phyloP scores from a whole-genome alignment of 768 basidiomycete species.

The Lactifluus piperatus region DNA sequence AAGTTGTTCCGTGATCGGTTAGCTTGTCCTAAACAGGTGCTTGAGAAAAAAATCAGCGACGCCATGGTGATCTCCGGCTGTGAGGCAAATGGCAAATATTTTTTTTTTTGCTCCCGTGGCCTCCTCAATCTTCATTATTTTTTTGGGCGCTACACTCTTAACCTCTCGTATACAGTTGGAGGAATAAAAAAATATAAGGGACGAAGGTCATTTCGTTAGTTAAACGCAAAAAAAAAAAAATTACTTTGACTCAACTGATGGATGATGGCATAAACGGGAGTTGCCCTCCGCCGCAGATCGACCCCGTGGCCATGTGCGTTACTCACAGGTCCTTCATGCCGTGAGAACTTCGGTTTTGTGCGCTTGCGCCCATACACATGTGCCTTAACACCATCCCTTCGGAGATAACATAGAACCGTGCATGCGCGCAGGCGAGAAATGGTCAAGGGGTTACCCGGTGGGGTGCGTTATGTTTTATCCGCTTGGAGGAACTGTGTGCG shows the following conservation, averaged over 20 bases:
- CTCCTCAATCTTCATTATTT: neutral
- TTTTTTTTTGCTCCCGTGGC: slow-evolving; percentile 6
- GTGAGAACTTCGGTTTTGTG: neutral
- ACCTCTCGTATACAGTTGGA: neutral
- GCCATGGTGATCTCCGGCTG: neutral
- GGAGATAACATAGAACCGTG: neutral
- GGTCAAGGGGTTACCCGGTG: neutral
- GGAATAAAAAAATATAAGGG: neutral
- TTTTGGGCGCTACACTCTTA: neutral
- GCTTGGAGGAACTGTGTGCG: neutral
- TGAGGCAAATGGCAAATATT: neutral
- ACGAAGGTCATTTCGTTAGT: neutral
- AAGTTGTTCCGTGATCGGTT: neutral
- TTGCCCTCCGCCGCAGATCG: neutral
- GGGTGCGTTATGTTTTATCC: neutral
- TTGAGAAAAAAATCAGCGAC: neutral
- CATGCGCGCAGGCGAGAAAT: neutral
- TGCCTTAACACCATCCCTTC: neutral
- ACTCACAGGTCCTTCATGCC: neutral
- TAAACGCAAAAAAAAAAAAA: neutral
- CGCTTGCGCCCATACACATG: neutral
- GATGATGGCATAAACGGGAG: neutral
- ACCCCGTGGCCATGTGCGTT: neutral
- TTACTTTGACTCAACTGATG: neutral
- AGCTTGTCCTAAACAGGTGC: neutral